Percentiles rank a stretch among this genome's conserved stretches.
Conservation (phyloP, 306 rosid genomes). For the Gleditsia sinensis region DNA sequence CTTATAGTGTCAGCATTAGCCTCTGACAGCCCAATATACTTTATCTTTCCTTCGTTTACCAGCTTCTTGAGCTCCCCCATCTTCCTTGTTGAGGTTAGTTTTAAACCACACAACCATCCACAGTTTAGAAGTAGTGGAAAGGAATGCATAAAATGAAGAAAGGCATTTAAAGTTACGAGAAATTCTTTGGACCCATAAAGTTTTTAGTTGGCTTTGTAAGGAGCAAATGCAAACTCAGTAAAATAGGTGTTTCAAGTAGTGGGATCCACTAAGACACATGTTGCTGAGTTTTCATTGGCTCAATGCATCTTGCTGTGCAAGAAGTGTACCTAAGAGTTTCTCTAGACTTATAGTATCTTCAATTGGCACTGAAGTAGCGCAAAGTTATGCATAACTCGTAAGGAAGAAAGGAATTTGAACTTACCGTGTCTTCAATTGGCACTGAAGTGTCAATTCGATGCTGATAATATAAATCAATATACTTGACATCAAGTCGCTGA, state of each 20-base stretch:
- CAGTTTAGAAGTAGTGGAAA: background rate
- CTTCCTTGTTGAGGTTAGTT: constrained; percentile 34
- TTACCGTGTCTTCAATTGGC: constrained; percentile 79
- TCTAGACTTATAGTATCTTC: no score
- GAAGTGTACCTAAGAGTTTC: no score
- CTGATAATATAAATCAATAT: constrained; percentile 65
- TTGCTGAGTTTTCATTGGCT: no score
- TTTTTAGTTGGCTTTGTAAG: no score
- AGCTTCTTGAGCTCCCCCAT: constrained; percentile 65
- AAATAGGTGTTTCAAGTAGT: no score
- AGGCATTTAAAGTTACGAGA: constrained; percentile 23
- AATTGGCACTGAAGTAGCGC: background rate
- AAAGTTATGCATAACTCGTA: constrained; percentile 1
- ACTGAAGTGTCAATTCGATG: constrained; percentile 64
- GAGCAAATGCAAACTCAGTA: no score
- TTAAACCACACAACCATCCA: constrained; percentile 17
- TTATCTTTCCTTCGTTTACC: constrained; percentile 69
- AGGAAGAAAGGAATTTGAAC: constrained; percentile 21
- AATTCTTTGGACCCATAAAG: no score
- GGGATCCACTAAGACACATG: no score
- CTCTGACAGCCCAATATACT: constrained; percentile 63
- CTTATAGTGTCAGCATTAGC: constrained; percentile 62
- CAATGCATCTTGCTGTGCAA: no score
- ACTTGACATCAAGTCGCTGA: constrained; percentile 45
- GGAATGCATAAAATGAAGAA: background rate